Evolutionary conservation across 2,329 filamentous ascomycete species (phyloP).

Genomic region (Metarhizium rileyi): DNA sequence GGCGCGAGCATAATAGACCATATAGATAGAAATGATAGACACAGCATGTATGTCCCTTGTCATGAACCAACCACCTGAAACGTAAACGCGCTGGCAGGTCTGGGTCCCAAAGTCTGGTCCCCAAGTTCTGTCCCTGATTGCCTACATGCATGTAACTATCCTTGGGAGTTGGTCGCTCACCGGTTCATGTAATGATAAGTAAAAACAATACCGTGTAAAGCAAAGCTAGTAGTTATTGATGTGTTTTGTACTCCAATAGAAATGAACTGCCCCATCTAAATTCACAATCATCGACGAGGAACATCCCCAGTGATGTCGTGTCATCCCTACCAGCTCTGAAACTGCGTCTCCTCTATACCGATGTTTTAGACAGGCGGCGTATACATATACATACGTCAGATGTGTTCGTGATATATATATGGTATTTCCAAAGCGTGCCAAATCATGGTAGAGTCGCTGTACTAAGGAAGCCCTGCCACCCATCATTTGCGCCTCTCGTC

Average conservation of each 20-base stretch:
- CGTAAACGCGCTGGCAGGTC: no score
- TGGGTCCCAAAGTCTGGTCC: no score
- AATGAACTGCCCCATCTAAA: background rate
- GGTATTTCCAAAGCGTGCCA: conserved; percentile 6
- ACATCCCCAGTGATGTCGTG: background rate
- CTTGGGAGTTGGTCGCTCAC: no score
- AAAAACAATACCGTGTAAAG: background rate
- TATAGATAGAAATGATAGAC: no score
- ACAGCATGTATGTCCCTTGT: no score
- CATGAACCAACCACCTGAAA: no score
- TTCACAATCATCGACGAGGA: background rate
- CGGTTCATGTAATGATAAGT: no score
- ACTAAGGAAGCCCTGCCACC: background rate
- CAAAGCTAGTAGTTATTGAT: background rate
- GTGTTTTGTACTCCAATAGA: background rate
- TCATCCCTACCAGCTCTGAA: background rate
- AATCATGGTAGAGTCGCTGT: conserved; percentile 6
- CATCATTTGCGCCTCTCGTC: conserved; percentile 11
- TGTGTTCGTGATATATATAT: background rate
- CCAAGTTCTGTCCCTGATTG: no score
- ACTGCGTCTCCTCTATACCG: background rate
- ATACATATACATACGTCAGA: background rate
- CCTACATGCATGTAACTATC: no score
- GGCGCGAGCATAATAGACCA: no score
- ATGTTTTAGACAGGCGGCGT: background rate